phyloP scores from a whole-genome alignment of 2,329 filamentous ascomycete species.

The Trichoderma cornu-damae region DNA sequence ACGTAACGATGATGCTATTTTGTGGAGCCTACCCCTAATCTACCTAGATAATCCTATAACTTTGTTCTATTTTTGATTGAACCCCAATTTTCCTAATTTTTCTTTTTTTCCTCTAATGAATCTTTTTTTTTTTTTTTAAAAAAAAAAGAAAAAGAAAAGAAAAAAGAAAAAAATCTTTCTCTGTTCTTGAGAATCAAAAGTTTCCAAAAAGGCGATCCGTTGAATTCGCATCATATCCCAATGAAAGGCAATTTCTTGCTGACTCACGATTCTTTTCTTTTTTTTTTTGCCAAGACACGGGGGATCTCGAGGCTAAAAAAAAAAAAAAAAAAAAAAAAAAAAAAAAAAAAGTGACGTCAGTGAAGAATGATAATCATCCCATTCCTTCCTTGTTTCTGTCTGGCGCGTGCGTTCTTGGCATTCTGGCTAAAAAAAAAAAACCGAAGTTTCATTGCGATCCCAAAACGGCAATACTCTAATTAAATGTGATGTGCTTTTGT shows the following conservation, averaged over 20 bases:
- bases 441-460: not conserved
- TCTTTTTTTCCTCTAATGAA: not conserved
- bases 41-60: too few species aligned
- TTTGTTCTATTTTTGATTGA: not conserved
- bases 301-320: not conserved
- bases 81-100: not conserved
- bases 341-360: slow-evolving; percentile 3
- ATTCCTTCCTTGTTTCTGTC: too few species aligned
- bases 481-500: not conserved
- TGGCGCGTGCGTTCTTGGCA: slow-evolving; percentile 1
- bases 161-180: not conserved
- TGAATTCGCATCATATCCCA: too few species aligned
- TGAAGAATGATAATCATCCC: too few species aligned
- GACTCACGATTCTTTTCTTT: too few species aligned
- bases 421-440: not conserved
- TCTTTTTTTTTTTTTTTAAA: too few species aligned
- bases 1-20: slow-evolving; percentile 14
- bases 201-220: too few species aligned
- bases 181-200: too few species aligned
- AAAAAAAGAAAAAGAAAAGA: not conserved
- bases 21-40: too few species aligned
- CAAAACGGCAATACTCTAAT: slow-evolving; percentile 5
- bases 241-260: too few species aligned
- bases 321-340: not conserved
- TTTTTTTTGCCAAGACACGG: too few species aligned